Evolutionary conservation across 2,329 filamentous ascomycete species (phyloP).

Genomic region (Colletotrichum lupini): DNA sequence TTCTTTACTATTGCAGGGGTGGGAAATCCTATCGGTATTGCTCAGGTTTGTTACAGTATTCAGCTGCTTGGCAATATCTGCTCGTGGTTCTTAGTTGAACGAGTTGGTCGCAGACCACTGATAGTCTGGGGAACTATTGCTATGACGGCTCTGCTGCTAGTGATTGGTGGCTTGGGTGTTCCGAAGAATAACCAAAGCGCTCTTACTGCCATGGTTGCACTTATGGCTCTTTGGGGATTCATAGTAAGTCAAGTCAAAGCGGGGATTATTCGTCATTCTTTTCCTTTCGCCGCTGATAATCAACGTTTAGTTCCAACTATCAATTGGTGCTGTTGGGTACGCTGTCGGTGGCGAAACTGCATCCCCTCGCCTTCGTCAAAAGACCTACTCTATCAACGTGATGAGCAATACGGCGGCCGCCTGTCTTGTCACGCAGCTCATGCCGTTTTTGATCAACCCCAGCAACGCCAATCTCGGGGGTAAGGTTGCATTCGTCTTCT

Average conservation of each 20-base stretch:
- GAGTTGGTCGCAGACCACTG: conserved; percentile 48
- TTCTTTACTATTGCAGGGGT: conserved; percentile 51
- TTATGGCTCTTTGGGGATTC: conserved; percentile 28
- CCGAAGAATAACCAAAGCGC: conserved; percentile 1
- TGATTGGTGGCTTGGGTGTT: conserved; percentile 49
- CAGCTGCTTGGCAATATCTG: conserved; percentile 53
- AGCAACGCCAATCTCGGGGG: conserved; percentile 48
- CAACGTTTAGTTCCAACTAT: conserved; percentile 13
- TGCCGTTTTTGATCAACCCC: conserved; percentile 42
- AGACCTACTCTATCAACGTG: conserved; percentile 26
- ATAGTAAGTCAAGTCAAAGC: conserved; percentile 8
- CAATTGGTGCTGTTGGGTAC: conserved; percentile 14
- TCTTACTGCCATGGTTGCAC: conserved; percentile 3
- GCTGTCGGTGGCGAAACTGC: conserved; percentile 23
- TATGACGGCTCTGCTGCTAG: not conserved
- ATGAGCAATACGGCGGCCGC: conserved; percentile 19
- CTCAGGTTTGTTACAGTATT: conserved; percentile 53
- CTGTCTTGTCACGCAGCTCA: conserved; percentile 18
- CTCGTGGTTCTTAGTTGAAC: conserved; percentile 51
- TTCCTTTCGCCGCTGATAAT: not conserved
- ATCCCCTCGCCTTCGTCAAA: conserved; percentile 23
- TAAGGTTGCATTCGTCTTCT: conserved; percentile 54
- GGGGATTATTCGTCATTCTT: not conserved
- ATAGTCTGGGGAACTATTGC: conserved; percentile 46
- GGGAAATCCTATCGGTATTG: conserved; percentile 49